These are phyloP conservation scores for Thinopyrum elongatum DNA, from an alignment of 176 grass and related monocot genomes.

Conservation along the genomic window DNA sequence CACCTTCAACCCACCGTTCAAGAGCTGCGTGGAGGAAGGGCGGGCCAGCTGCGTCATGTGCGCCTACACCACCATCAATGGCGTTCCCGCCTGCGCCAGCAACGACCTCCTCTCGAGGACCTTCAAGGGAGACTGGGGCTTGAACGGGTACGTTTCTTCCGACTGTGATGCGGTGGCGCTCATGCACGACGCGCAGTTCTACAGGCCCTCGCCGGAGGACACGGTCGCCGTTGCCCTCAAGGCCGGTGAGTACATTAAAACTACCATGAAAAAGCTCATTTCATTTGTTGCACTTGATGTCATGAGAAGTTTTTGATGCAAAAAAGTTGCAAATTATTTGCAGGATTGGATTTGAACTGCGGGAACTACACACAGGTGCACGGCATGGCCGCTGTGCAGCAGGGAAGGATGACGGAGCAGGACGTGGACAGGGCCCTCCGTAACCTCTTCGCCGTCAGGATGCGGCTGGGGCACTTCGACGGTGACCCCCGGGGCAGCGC, in stretches of 20 bases:
- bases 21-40: conserved; percentile 61
- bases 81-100: conserved; percentile 59
- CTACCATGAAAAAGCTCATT: background rate
- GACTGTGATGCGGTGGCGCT: conserved; percentile 71
- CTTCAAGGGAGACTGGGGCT: conserved; percentile 36
- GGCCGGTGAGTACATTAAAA: conserved; percentile 39
- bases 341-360: conserved; percentile 81
- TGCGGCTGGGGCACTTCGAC: conserved; percentile 78
- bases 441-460: conserved; percentile 56
- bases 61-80: conserved; percentile 74
- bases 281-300: background rate
- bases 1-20: conserved; percentile 76
- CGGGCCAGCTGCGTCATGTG: conserved; percentile 75
- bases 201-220: conserved; percentile 53
- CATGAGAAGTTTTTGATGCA: background rate
- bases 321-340: background rate
- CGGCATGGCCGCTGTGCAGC: conserved; percentile 42
- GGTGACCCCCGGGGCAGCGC: conserved; percentile 39
- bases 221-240: conserved; percentile 55
- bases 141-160: conserved; percentile 68
- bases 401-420: conserved; percentile 45
- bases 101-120: conserved; percentile 48
- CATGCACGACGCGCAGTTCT: conserved; percentile 44
- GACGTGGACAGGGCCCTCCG: conserved; percentile 59
- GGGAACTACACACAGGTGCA: conserved; percentile 48